A percentile compares a stretch with the other conserved stretches of the same genome.
These are phyloP conservation scores for Scedosporium minutisporum DNA, from an alignment of 2,329 filamentous ascomycete species.

Conservation along the genomic window DNA sequence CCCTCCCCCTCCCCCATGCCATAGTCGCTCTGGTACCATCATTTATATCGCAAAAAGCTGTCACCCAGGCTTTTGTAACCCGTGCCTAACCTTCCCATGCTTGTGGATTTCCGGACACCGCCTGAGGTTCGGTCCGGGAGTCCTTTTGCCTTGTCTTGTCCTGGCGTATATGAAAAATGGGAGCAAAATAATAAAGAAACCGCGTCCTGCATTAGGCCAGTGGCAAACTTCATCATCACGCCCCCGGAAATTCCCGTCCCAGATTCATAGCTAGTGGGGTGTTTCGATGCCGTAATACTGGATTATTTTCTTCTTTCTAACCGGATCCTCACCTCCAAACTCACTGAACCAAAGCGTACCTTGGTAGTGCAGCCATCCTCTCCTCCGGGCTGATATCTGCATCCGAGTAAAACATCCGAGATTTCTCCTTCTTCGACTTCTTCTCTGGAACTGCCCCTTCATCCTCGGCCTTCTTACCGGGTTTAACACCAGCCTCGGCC, in stretches of 20 bases:
- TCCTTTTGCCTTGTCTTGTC: neutral
- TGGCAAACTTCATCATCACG: neutral
- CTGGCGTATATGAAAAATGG: neutral
- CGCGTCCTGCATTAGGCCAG: neutral
- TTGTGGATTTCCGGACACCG: slow-evolving; percentile 6
- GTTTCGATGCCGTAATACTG: neutral
- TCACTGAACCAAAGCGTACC: slow-evolving; percentile 57
- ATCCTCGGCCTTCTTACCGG: slow-evolving; percentile 27
- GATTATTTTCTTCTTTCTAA: neutral
- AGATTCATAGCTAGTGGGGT: neutral
- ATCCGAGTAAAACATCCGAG: slow-evolving; percentile 72
- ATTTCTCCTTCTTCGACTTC: slow-evolving; percentile 58
- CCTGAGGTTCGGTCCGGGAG: neutral
- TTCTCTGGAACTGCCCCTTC: slow-evolving; percentile 42
- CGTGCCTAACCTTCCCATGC: slow-evolving; percentile 3
- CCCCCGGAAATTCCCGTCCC: too few relatives aligned
- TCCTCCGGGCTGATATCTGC: slow-evolving; percentile 77
- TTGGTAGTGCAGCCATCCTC: slow-evolving; percentile 70
- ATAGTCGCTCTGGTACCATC: neutral
- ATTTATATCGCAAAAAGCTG: neutral
- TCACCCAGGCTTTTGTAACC: neutral
- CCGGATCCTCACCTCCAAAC: slow-evolving; percentile 6
- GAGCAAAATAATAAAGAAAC: neutral
- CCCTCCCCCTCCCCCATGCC: neutral
- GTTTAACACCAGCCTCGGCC: slow-evolving; percentile 52